These are phyloP conservation scores for Bolboschoenoplectus hybrid DNA, from an alignment of 202 grass and related monocot species.

Conservation along the genomic window DNA sequence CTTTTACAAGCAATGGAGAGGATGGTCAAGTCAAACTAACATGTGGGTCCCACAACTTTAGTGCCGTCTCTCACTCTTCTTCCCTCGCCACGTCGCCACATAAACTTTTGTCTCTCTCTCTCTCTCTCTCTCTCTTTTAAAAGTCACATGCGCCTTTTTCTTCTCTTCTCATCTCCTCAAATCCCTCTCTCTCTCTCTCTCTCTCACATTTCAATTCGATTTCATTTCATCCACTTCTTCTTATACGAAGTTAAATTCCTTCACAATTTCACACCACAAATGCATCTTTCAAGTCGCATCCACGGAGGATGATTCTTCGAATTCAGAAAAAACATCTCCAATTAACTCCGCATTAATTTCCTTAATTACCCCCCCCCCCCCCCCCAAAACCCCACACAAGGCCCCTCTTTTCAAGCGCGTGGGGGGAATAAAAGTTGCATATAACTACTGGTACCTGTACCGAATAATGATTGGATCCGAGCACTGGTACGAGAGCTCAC, in stretches of 20 bases:
- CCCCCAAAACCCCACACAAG: too few relatives aligned
- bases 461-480: conserved; percentile 30
- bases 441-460: background rate
- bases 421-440: conserved; percentile 1
- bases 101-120: background rate
- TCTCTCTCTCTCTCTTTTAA: conserved; percentile 18
- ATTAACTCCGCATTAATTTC: background rate
- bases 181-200: background rate
- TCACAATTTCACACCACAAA: conserved; percentile 32
- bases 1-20: background rate
- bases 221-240: background rate
- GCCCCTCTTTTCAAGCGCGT: background rate
- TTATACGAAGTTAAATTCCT: conserved; percentile 14
- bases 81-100: conserved; percentile 37
- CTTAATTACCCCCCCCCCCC: too few relatives aligned
- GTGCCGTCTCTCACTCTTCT: conserved; percentile 46
- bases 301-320: conserved; percentile 42
- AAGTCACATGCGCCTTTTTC: background rate
- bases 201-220: background rate
- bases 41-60: background rate
- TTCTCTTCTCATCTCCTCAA: conserved; percentile 30
- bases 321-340: conserved; percentile 37
- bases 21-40: background rate
- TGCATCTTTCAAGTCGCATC: conserved; percentile 47
- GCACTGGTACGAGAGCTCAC: conserved; percentile 38